phyloP scores from a whole-genome alignment of 176 grass and related monocot genomes.

The Avena eriantha region DNA sequence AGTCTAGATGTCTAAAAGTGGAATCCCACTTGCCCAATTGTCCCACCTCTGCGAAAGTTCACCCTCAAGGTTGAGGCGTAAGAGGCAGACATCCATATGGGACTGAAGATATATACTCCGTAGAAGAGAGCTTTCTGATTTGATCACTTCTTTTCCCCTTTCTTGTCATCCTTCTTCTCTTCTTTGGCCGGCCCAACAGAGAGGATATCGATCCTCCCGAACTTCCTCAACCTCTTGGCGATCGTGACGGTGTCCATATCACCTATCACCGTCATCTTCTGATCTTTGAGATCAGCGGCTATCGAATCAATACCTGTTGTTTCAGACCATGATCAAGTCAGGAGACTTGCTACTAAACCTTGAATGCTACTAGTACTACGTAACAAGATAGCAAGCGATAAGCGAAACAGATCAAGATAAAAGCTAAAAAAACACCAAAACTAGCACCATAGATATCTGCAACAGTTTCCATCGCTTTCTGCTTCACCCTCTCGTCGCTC shows the following conservation, averaged over 20 bases:
- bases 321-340: slow-evolving; percentile 15
- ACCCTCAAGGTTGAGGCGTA: not conserved
- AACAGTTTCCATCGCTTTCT: slow-evolving; percentile 86
- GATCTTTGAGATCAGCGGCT: slow-evolving; percentile 67
- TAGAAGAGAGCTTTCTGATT: not conserved
- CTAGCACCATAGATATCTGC: slow-evolving; percentile 73
- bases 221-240: slow-evolving; percentile 84
- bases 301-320: slow-evolving; percentile 84
- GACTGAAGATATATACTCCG: not conserved
- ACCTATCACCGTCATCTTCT: slow-evolving; percentile 82
- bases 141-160: slow-evolving; percentile 62
- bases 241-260: slow-evolving; percentile 77
- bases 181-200: slow-evolving; percentile 84
- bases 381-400: not conserved
- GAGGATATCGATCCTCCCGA: slow-evolving; percentile 71
- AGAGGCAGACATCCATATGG: not conserved
- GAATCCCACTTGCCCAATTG: too few relatives aligned
- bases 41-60: too few relatives aligned
- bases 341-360: not conserved
- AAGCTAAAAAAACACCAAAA: not conserved
- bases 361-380: not conserved
- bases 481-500: slow-evolving; percentile 77
- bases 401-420: not conserved
- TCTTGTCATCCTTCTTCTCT: slow-evolving; percentile 82
- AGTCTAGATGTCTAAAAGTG: too few relatives aligned